Evolutionary conservation across 2,329 filamentous ascomycete species (phyloP).

Genomic region (Xylaria sp.): DNA sequence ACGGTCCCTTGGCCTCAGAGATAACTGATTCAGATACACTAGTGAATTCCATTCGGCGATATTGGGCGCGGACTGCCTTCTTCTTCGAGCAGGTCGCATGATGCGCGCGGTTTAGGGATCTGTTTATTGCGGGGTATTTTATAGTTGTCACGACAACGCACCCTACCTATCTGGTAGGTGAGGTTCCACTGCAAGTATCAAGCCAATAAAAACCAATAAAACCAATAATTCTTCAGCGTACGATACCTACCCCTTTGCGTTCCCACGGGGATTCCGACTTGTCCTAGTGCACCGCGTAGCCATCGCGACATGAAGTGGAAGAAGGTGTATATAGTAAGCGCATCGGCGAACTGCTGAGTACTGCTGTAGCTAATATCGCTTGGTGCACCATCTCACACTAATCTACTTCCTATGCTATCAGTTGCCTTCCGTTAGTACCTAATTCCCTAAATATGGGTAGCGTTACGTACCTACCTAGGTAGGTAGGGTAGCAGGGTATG

Average conservation of each 20-base stretch:
- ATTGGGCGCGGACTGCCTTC: conserved; percentile 20
- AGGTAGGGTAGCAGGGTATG: too few species aligned
- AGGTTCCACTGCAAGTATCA: neutral
- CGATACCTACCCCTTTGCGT: neutral
- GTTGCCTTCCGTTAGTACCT: too few species aligned
- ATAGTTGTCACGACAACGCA: conserved; percentile 33
- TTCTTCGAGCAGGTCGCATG: conserved; percentile 33
- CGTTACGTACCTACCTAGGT: too few species aligned
- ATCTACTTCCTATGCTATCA: too few species aligned
- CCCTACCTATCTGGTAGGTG: too few species aligned
- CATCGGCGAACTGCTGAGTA: neutral
- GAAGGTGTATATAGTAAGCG: neutral
- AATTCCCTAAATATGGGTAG: too few species aligned
- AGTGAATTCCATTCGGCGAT: conserved; percentile 4
- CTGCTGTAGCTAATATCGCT: neutral
- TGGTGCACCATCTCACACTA: too few species aligned
- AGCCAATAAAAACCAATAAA: conserved; percentile 17
- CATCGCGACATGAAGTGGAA: neutral
- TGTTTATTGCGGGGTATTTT: conserved; percentile 34
- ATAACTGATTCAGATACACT: neutral
- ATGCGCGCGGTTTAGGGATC: conserved; percentile 6
- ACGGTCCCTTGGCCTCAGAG: neutral
- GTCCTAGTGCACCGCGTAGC: neutral
- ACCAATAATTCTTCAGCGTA: neutral
- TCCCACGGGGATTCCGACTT: neutral